Evolutionary conservation across 108 stramenopile genomes (phyloP), one percentile per base, ranked within the genome.

Genomic region (Fragilariopsis cylindrus): DNA sequence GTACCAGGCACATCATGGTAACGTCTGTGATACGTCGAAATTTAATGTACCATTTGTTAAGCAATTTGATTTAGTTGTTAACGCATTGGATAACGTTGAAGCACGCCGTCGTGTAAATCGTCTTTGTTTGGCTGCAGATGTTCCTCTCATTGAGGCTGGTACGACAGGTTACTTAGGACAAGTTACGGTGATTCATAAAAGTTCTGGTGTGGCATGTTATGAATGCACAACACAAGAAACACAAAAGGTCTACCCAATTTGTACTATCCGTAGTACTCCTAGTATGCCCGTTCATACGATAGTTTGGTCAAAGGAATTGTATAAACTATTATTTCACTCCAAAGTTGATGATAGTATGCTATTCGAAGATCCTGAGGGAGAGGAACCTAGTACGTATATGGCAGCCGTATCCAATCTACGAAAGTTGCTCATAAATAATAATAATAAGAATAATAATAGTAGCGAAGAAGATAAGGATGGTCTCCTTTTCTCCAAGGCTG

Each of bases 231-330:
- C 96, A 21, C 96, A 98, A 86, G 87, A 94, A 56, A 90, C 97
- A 1, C 98, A 89, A 72, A 99, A 99, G 76, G 93, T 97, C 4
- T 98, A 98, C 81, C 98, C 99, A 15, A 99, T 99, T 72, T 99
- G 99, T 85, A 99, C 99, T 66, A 99, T 99, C 67, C 88, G 98
- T 65, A 90, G 84, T 57, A 99, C 99, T 15, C 99, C 99, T 3
- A 86, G 83, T 70, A 92, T 95, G 87, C 99, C 99, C 1, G 99
- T 99, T 9, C 99, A 99, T 80, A 98, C 97, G 76, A 96, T 99
- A 70, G 98, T 99, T 4, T 99, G 99, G 99, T 97, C 97, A 42
- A 99, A 99, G 88, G 98, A 99, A 84, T 78, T 98, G 45, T 99
- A 96, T 84, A 98, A 97, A 70, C 87, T 99, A 30, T 76, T 98